phyloP scores from a whole-genome alignment of 768 basidiomycete genomes.

The Mycena vulgaris region DNA sequence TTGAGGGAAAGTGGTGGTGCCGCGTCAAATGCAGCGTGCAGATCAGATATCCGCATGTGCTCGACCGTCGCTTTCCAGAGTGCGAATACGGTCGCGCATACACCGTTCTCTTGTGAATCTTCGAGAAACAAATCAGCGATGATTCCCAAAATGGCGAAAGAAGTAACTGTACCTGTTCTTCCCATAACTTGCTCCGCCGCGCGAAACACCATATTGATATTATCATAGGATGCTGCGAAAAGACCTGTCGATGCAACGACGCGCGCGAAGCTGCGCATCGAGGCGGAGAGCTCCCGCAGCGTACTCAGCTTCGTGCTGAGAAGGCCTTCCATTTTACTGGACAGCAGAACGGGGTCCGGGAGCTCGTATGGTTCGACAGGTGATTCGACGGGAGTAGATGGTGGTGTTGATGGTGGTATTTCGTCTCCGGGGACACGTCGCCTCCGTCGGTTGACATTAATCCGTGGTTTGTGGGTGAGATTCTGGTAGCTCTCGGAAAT shows the following conservation, averaged over 20 bases:
- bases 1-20: conserved; percentile 43
- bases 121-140: too few species aligned
- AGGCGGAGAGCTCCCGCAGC: too few species aligned
- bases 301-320: too few species aligned
- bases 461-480: conserved; percentile 33
- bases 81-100: conserved; percentile 51
- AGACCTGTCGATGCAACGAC: too few species aligned
- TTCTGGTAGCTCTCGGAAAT: conserved; percentile 49
- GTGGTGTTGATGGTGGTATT: too few species aligned
- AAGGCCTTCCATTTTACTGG: too few species aligned
- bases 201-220: conserved; percentile 52
- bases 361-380: too few species aligned
- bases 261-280: too few species aligned
- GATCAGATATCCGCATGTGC: conserved; percentile 43
- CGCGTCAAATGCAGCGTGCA: conserved; percentile 37
- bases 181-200: conserved; percentile 53
- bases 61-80: conserved; percentile 44
- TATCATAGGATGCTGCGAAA: conserved; percentile 45
- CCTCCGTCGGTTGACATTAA: not conserved
- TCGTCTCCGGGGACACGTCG: too few species aligned
- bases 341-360: not conserved
- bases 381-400: not conserved
- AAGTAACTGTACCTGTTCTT: conserved; percentile 43
- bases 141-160: too few species aligned
- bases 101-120: conserved; percentile 49